Evolutionary conservation across 139 green algal genomes (phyloP).

Genomic region (Chloropicon primus): DNA sequence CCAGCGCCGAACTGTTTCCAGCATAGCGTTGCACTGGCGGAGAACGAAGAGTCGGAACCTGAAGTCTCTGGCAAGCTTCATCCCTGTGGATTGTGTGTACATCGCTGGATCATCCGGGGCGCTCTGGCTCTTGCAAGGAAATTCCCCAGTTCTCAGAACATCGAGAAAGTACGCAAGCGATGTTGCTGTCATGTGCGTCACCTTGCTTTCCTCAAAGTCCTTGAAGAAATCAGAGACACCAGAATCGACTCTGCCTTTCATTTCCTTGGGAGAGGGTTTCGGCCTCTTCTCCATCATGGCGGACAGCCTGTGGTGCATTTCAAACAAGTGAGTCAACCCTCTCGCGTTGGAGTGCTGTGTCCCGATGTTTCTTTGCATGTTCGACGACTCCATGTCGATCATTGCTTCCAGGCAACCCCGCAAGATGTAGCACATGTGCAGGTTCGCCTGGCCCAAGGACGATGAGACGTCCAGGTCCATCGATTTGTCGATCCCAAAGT

Average conservation of each 20-base stretch:
- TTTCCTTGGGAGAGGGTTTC: too few relatives aligned
- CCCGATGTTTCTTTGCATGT: not conserved
- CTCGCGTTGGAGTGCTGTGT: not conserved
- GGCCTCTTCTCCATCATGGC: not conserved
- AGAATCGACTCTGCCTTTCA: not conserved
- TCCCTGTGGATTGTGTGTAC: not conserved
- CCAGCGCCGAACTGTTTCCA: not conserved
- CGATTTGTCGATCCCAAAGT: not conserved
- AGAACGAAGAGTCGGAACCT: not conserved
- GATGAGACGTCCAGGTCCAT: not conserved
- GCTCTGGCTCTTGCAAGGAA: not conserved
- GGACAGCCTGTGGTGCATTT: not conserved
- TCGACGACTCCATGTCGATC: not conserved
- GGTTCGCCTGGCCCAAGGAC: not conserved
- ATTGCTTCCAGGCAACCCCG: not conserved
- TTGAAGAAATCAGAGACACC: not conserved
- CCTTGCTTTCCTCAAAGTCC: not conserved
- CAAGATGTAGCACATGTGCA: not conserved
- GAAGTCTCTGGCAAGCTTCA: not conserved
- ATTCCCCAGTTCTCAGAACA: not conserved
- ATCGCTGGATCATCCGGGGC: not conserved
- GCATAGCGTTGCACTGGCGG: not conserved
- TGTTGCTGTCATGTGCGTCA: not conserved
- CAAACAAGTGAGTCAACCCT: not conserved
- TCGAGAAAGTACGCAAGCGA: not conserved